These are phyloP conservation scores for Colletotrichum aenigma DNA, from an alignment of 2,329 filamentous ascomycete species.

Conservation along the genomic window DNA sequence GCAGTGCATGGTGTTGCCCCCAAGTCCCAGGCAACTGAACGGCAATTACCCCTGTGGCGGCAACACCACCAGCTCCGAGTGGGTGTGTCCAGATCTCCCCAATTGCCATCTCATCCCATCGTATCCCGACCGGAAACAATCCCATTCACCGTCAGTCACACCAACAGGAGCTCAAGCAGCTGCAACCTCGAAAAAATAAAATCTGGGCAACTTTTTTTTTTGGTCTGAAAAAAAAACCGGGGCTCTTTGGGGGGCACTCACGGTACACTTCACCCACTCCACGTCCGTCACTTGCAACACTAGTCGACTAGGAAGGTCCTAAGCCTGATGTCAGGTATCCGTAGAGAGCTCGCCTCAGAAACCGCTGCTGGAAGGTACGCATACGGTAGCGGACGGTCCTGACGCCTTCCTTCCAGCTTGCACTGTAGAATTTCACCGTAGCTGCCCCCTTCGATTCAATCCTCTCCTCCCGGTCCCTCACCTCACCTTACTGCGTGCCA, in stretches of 20 bases:
- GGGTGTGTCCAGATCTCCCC: slow-evolving; percentile 5
- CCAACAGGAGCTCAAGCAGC: slow-evolving; percentile 1
- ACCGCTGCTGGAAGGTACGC: background rate
- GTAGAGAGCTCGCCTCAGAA: background rate
- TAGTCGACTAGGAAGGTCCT: background rate
- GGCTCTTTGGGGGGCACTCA: background rate
- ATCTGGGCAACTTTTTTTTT: background rate
- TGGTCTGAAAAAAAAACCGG: background rate
- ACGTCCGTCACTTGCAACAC: slow-evolving; percentile 9
- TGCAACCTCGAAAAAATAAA: background rate
- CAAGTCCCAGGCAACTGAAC: background rate
- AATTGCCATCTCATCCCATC: slow-evolving; percentile 3
- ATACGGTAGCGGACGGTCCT: background rate
- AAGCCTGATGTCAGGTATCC: background rate
- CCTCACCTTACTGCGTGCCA: background rate
- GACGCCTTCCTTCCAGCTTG: background rate
- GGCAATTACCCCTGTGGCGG: background rate
- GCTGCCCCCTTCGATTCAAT: background rate
- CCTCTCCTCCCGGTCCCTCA: background rate
- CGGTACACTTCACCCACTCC: background rate
- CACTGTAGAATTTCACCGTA: background rate
- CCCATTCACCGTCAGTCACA: slow-evolving; percentile 9
- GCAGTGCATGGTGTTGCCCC: background rate
- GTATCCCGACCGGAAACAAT: slow-evolving; percentile 18
- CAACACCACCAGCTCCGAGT: background rate